Base-by-base conservation (phyloP, 352 stramenopile genomes). In the Phytopythium litorale region DNA sequence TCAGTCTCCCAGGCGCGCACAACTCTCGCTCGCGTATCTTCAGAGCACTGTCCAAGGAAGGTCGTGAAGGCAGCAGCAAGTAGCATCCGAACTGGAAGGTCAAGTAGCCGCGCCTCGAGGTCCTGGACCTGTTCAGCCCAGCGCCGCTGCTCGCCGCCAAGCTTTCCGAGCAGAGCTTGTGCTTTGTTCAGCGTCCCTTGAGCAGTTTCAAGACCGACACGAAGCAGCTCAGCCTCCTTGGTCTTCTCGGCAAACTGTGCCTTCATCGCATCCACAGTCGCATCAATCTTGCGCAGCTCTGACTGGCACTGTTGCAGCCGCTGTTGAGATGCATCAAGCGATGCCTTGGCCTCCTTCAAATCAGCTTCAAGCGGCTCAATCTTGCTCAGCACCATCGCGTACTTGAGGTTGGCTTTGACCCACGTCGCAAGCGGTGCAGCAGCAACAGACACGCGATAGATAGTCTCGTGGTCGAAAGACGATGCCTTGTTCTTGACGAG, bases 341-440 rank as follows among this genome's bases (percentile, higher is more conserved):
- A 93, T 11, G 68, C 63, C 55, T 96, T 96, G 8, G 96, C 96
- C 56, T 98, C 87, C 0, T 88, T 75, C 4, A 98, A 69, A 60
- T 98, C 91, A 1, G 73, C 86, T 71, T 98, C 86, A 4, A 99
- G 71, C 0, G 96, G 96, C 58, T 97, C 82, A 40, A 99, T 98
- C 67, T 98, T 98, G 68, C 97, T 96, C 21, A 99, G 79, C 33
- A 99, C 94, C 68, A 97, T 92, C 18, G 82, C 95, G 68, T 98
- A 99, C 61, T 97, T 91, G 12, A 98, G 70, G 65, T 98, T 98
- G 33, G 94, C 94, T 56, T 98, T 98, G 28, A 98, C 95, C 96
- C 96, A 99, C 7, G 85, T 92, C 0, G 96, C 96, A 4, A 99
- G 78, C 7, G 96, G 96, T 19, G 94, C 96, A 2, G 95, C 95